Evolutionary conservation across 768 basidiomycete species (phyloP).

Genomic region (Mycena albidolilacea): DNA sequence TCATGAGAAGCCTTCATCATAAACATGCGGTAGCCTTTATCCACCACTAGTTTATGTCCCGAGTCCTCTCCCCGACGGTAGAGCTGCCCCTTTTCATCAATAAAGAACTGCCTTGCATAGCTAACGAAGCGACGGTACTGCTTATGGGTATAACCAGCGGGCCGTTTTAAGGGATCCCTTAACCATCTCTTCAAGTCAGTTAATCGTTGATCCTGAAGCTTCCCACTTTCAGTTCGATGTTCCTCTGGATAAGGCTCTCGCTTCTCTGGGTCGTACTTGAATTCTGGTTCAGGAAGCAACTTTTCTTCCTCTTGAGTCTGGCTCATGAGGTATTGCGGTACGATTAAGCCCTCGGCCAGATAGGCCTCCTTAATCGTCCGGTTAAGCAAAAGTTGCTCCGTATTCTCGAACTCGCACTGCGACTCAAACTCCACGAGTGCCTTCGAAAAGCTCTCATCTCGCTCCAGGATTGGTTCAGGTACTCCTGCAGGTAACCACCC

Average conservation of each 20-base stretch:
- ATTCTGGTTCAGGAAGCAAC: background rate
- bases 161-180: background rate
- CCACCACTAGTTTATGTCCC: background rate
- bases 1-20: conserved; percentile 5
- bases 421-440: background rate
- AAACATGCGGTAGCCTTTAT: conserved; percentile 1
- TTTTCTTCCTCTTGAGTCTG: background rate
- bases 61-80: background rate
- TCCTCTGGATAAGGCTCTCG: background rate
- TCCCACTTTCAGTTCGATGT: background rate
- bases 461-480: background rate
- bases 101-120: background rate
- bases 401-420: background rate
- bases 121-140: conserved; percentile 11
- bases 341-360: too few species aligned
- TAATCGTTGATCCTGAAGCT: background rate
- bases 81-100: background rate
- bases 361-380: background rate
- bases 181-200: background rate
- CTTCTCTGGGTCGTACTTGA: background rate
- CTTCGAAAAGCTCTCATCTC: background rate
- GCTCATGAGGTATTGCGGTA: background rate
- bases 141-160: background rate
- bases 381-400: background rate
- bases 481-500: background rate